A percentile compares a stretch with the other conserved stretches of the same genome.
phyloP scores from a whole-genome alignment of 768 basidiomycete genomes.

The Cystofilobasidium bisporidii region DNA sequence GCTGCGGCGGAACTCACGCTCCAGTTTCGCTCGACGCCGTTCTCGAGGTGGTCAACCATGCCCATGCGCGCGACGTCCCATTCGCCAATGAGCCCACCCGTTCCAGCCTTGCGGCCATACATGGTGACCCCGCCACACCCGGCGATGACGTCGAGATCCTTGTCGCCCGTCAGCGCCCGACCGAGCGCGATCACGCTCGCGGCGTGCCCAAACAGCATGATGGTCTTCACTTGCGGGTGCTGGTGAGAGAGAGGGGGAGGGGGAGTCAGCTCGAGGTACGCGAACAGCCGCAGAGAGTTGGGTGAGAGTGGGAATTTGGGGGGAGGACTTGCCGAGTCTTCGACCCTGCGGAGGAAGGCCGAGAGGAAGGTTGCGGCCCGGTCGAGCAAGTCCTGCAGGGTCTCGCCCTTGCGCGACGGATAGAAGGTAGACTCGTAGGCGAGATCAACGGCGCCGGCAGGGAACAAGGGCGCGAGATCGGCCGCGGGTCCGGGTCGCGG shows the following conservation, averaged over 20 bases:
- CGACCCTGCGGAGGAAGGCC: conserved; percentile 25
- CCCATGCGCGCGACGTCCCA: conserved; percentile 38
- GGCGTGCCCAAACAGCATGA: conserved; percentile 40
- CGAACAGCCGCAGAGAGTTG: too few relatives aligned
- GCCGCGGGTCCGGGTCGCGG: conserved; percentile 34
- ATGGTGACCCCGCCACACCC: conserved; percentile 37
- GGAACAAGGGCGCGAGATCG: conserved; percentile 33
- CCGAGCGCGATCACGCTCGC: conserved; percentile 38
- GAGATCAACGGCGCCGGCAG: conserved; percentile 28
- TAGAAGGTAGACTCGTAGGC: conserved; percentile 36
- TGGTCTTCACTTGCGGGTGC: conserved; percentile 33
- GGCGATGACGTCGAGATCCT: conserved; percentile 33
- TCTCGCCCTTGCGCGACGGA: conserved; percentile 37
- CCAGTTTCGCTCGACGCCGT: conserved; percentile 41
- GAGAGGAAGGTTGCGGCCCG: conserved; percentile 15
- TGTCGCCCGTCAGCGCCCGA: conserved; percentile 38
- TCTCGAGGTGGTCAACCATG: conserved; percentile 37
- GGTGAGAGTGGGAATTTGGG: too few relatives aligned
- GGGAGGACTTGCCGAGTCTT: too few relatives aligned
- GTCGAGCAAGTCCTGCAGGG: conserved; percentile 27
- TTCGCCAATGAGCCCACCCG: conserved; percentile 31
- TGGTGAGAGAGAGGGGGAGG: too few relatives aligned
- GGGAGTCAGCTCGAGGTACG: too few relatives aligned
- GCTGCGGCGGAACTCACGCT: conserved; percentile 25
- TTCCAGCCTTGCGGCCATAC: conserved; percentile 26